Base-by-base conservation (phyloP, 1,284 basidiomycete species). In the Marasmius fiardii region DNA sequence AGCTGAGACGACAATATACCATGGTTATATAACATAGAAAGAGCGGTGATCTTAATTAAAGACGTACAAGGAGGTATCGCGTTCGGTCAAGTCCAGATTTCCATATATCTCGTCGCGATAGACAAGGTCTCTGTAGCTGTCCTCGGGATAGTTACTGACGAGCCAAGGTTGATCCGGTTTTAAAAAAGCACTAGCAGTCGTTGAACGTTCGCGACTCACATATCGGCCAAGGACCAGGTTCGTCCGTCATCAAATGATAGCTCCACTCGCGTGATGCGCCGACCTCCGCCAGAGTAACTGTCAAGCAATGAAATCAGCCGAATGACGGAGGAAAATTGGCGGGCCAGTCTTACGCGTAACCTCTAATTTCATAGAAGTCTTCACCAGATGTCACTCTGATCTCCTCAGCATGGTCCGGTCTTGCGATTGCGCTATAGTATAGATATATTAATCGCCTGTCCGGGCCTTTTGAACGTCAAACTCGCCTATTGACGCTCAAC, bases 281-380 rank as follows among this genome's bases (percentile, higher is more conserved):
- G 71, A 0, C 86, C 86, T 6, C 86, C 85, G n/a, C 86, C 86
- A 14, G 77, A 73, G 64, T 88, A 88, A 0, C n/a, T n/a, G n/a
- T n/a, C n/a, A n/a, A n/a, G n/a, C n/a, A n/a, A n/a, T n/a, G n/a
- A n/a, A n/a, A n/a, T n/a, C n/a, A n/a, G n/a, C n/a, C n/a, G n/a
- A n/a, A n/a, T n/a, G n/a, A n/a, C n/a, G n/a, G n/a, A n/a, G n/a
- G n/a, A n/a, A n/a, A n/a, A n/a, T n/a, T n/a, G n/a, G n/a, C n/a
- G n/a, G n/a, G n/a, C n/a, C n/a, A n/a, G n/a, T n/a, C n/a, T n/a
- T n/a, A n/a, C n/a, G 85, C 86, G 60, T 88, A 89, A 6, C 86
- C 86, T 48, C 68, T 65, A 16, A 78, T 28, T 3, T 67, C 67
- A 60, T 82, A 86, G 2, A 55, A 50, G 16, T 64, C 57, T 14